phyloP scores from a whole-genome alignment of 345 rosid species.

The Arabidopsis suecica region DNA sequence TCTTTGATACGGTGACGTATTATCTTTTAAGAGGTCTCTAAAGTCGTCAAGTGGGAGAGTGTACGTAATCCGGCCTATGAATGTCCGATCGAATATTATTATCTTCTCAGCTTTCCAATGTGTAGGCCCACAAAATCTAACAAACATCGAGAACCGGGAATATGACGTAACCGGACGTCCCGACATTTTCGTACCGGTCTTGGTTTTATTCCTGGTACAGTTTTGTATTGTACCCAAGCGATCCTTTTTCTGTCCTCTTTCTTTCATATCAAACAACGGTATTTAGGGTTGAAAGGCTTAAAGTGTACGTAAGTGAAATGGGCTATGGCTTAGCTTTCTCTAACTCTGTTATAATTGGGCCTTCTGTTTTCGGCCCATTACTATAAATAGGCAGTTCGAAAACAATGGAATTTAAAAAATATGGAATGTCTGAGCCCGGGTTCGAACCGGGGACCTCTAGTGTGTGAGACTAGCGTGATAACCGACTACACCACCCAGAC shows the following conservation, averaged over 20 bases:
- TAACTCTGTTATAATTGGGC: not conserved
- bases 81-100: constrained; percentile 34
- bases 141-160: constrained; percentile 18
- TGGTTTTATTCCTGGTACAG: constrained; percentile 13
- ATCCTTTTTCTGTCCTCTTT: not conserved
- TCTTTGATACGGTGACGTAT: constrained; percentile 2
- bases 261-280: too few relatives aligned
- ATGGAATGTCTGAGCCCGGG: constrained; percentile 64
- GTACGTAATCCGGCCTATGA: constrained; percentile 16
- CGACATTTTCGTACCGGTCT: constrained; percentile 1
- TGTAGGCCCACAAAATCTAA: constrained; percentile 34
- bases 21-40: not conserved
- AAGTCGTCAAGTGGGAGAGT: constrained; percentile 35
- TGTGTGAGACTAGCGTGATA: constrained; percentile 87
- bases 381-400: not conserved
- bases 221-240: not conserved
- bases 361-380: not conserved
- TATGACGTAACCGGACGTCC: constrained; percentile 16
- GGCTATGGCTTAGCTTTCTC: not conserved
- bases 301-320: not conserved
- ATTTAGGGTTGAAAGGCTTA: too few relatives aligned
- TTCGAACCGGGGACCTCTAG: constrained; percentile 82
- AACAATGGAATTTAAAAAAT: not conserved
- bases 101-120: constrained; percentile 27
- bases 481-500: constrained; percentile 57